These are phyloP conservation scores for Mucor indicus DNA, from an alignment of 371 early-diverging fungal genomes.

Conservation along the genomic window DNA sequence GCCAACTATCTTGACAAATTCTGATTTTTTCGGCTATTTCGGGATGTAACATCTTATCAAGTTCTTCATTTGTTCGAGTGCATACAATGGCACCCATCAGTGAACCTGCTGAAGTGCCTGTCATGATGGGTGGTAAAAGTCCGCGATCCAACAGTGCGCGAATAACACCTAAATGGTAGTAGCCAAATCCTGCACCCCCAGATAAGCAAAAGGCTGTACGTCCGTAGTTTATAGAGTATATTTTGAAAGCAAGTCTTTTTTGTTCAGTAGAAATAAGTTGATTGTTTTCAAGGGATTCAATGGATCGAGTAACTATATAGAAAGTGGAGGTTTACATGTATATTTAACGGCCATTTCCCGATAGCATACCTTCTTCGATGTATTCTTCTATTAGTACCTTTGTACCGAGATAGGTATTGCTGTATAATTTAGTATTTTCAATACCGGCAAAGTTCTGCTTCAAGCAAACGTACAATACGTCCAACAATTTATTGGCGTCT, in stretches of 20 bases:
- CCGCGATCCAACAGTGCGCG: slow-evolving; percentile 73
- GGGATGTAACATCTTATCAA: slow-evolving; percentile 63
- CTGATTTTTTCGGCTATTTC: slow-evolving; percentile 58
- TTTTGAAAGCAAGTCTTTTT: slow-evolving; percentile 71
- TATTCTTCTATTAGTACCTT: slow-evolving; percentile 77
- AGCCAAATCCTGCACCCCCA: slow-evolving; percentile 89
- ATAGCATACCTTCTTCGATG: slow-evolving; percentile 64
- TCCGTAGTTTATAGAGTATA: slow-evolving; percentile 79
- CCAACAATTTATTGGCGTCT: slow-evolving; percentile 37
- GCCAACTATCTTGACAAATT: slow-evolving; percentile 57
- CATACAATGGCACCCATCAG: slow-evolving; percentile 79
- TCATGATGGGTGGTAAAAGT: slow-evolving; percentile 80
- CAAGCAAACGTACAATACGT: slow-evolving; percentile 63
- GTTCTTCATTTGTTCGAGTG: slow-evolving; percentile 77
- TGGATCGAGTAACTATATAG: slow-evolving; percentile 55
- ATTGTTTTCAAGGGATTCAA: slow-evolving; percentile 60
- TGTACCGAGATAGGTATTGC: slow-evolving; percentile 75
- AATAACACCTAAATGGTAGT: slow-evolving; percentile 77
- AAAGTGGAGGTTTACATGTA: neutral
- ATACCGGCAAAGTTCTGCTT: slow-evolving; percentile 82
- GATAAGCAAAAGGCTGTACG: slow-evolving; percentile 85
- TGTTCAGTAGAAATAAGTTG: slow-evolving; percentile 46
- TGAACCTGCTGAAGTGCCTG: slow-evolving; percentile 84
- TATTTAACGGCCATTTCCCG: neutral
- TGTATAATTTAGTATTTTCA: slow-evolving; percentile 75